phyloP scores from a whole-genome alignment of 805 yeast species.

The Priceomyces melissophilus region DNA sequence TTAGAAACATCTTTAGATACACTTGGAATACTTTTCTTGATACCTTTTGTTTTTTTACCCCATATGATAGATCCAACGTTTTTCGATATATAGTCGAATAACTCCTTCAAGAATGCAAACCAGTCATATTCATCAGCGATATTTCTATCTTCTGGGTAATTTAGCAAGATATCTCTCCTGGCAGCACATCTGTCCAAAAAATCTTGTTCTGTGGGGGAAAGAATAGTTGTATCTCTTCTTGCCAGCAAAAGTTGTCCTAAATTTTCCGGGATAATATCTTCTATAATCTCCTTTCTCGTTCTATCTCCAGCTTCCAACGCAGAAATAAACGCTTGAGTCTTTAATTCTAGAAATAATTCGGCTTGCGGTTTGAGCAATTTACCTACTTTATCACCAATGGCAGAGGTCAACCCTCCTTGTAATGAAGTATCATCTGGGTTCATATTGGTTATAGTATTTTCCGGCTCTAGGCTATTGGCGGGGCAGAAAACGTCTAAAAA shows the following conservation, averaged over 20 bases:
- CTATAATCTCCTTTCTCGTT: conserved; percentile 61
- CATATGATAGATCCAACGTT: conserved; percentile 69
- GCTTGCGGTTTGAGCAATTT: conserved; percentile 79
- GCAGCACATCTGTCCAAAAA: conserved; percentile 71
- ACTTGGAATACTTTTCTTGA: conserved; percentile 4
- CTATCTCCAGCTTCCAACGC: conserved; percentile 68
- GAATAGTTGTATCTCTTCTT: conserved; percentile 31
- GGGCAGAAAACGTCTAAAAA: conserved; percentile 89
- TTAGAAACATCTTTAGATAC: conserved; percentile 12
- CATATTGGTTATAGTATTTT: conserved; percentile 38
- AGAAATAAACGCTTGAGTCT: conserved; percentile 92
- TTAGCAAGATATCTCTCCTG: conserved; percentile 60
- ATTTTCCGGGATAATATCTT: conserved; percentile 70
- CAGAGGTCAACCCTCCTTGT: conserved; percentile 31
- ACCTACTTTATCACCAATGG: conserved; percentile 44
- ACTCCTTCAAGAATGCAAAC: conserved; percentile 75
- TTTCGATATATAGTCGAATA: conserved; percentile 73
- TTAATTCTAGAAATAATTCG: conserved; percentile 74
- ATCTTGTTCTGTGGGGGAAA: conserved; percentile 77
- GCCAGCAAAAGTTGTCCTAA: conserved; percentile 45
- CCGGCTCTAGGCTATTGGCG: conserved; percentile 51
- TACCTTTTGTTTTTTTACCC: conserved; percentile 49
- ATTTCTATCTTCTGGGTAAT: conserved; percentile 43
- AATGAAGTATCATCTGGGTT: conserved; percentile 25
- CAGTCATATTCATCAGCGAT: conserved; percentile 78